Evolutionary conservation across 106 monocot genomes (phyloP).

Genomic region (Allium fistulosum): DNA sequence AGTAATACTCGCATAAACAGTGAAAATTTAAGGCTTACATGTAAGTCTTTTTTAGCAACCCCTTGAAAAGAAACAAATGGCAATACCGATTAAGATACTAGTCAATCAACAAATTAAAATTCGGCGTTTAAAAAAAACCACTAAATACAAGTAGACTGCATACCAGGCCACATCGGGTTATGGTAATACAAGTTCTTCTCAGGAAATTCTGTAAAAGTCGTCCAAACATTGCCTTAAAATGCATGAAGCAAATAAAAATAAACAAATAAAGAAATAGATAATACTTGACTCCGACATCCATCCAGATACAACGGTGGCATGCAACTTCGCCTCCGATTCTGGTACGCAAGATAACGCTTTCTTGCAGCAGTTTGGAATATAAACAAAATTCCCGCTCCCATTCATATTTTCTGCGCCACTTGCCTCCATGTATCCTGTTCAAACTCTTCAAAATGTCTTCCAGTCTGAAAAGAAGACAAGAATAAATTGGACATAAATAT

Average conservation of each 20-base stretch:
- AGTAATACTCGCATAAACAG: no score
- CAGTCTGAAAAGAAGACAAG: conserved; percentile 2
- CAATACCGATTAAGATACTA: no score
- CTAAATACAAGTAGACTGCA: no score
- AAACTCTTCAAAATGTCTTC: conserved; percentile 16
- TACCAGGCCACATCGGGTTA: conserved; percentile 96
- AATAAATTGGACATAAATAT: neutral
- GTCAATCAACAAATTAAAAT: no score
- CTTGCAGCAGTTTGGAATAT: conserved; percentile 30
- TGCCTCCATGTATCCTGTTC: conserved; percentile 38
- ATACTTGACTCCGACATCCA: conserved; percentile 40
- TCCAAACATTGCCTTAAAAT: conserved; percentile 3
- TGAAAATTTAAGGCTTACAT: no score
- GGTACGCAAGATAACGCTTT: conserved; percentile 35
- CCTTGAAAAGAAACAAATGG: no score
- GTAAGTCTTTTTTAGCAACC: no score
- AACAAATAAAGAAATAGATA: conserved; percentile 12
- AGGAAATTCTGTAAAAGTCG: conserved; percentile 35
- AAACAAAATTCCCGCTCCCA: neutral
- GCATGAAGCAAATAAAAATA: neutral
- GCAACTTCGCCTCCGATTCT: conserved; percentile 37
- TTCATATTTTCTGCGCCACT: conserved; percentile 18
- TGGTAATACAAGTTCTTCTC: conserved; percentile 51
- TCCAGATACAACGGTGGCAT: conserved; percentile 50
- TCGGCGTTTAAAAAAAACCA: no score